Evolutionary conservation across 2,329 filamentous ascomycete species (phyloP), one percentile per base, ranked within the genome.

Genomic region (Ophioceras dolichostomum): DNA sequence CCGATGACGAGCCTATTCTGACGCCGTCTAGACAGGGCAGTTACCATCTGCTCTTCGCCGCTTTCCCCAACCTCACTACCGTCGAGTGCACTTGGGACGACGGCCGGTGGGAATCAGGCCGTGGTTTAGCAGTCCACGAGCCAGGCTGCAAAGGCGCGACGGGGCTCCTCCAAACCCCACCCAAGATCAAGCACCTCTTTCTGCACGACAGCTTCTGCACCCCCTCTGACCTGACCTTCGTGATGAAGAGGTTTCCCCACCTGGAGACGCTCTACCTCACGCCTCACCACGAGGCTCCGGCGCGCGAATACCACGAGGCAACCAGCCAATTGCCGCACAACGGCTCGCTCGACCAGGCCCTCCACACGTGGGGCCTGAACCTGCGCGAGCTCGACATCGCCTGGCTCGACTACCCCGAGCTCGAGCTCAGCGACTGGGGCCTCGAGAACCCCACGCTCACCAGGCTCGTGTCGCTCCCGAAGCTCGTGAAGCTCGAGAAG

Each of bases 191-290:
- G 10, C 47, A 50, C 37, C 39, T 52, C 32, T 51, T 44, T 43
- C 46, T 52, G 13, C 46, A 50, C 43, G 19, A 47, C 38, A 49
- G 47, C 40, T 21, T 43, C 32, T 40, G 45, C 28, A 42, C 38
- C 37, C 50, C 50, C 8, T 35, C 36, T n/a, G 40, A 49, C 36
- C 38, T 52, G 9, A 34, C 46, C 37, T 39, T 45, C 4, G 24
- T 51, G 21, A 38, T 52, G 13, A 32, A 24, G 10, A 45, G 49
- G 39, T 48, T 48, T 8, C 48, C 49, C 4, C 20, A 40, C 10
- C 46, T 51, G 29, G 38, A 47, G 38, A 49, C 48, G 4, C 44
- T 52, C 13, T 51, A 52, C 48, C 45, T 52, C 43, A 26, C 22
- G 8, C 22, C 22, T 26, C 12, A 26, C 22, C 7, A 26, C 8